phyloP scores from a whole-genome alignment of 495 filamentous ascomycete species.

The Penicillium samsonianum region DNA sequence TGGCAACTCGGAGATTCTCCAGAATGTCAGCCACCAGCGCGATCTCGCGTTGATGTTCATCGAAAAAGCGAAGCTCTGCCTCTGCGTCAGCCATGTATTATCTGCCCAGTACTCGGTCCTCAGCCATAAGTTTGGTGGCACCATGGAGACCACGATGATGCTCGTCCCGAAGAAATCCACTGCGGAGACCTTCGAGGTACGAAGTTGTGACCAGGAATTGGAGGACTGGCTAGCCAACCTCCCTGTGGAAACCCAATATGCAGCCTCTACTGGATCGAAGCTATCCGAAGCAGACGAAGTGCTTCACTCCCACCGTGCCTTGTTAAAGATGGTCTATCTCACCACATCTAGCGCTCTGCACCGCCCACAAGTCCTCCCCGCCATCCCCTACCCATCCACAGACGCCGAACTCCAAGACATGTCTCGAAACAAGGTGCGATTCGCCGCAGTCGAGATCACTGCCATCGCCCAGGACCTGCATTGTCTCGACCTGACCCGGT shows the following conservation, averaged over 20 bases:
- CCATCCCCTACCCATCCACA: slow-evolving; percentile 59
- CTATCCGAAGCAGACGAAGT: slow-evolving; percentile 53
- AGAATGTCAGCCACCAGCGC: slow-evolving; percentile 64
- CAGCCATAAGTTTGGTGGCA: slow-evolving; percentile 74
- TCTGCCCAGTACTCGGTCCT: slow-evolving; percentile 87
- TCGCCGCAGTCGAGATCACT: slow-evolving; percentile 78
- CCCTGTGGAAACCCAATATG: slow-evolving; percentile 66
- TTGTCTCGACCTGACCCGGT: slow-evolving; percentile 66
- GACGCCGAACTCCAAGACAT: slow-evolving; percentile 69
- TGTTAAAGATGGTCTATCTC: slow-evolving; percentile 87
- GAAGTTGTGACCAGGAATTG: slow-evolving; percentile 70
- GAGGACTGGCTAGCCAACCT: slow-evolving; percentile 70
- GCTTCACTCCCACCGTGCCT: slow-evolving; percentile 70
- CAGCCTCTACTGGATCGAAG: slow-evolving; percentile 43
- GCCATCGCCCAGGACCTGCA: slow-evolving; percentile 73
- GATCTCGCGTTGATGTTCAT: slow-evolving; percentile 85
- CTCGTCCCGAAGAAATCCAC: slow-evolving; percentile 82
- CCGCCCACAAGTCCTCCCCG: slow-evolving; percentile 80
- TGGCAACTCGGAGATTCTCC: slow-evolving; percentile 63
- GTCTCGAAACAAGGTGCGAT: slow-evolving; percentile 74
- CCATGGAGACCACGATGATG: slow-evolving; percentile 83
- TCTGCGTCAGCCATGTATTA: slow-evolving; percentile 81
- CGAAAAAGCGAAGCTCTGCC: slow-evolving; percentile 85
- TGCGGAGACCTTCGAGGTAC: slow-evolving; percentile 72
- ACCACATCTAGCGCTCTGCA: slow-evolving; percentile 86